Conservation (phyloP, 345 rosid species). For the Physaria fendleri region DNA sequence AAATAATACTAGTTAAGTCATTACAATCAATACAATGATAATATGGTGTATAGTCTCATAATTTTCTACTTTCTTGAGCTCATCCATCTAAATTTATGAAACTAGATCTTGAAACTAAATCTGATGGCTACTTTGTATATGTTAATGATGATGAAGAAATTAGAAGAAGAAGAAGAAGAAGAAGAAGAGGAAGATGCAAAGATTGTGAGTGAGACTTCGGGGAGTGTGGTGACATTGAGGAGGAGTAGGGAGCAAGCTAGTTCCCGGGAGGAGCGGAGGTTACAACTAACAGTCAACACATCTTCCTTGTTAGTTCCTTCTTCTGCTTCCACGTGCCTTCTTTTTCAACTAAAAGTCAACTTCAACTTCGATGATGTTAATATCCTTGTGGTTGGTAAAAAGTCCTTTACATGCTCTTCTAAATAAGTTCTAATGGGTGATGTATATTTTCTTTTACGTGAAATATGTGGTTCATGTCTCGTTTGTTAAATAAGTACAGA, state of each 20-base stretch:
- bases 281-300: not conserved
- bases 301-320: not conserved
- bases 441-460: not conserved
- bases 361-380: not conserved
- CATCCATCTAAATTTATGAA: not conserved
- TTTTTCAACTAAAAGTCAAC: not conserved
- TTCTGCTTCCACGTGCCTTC: not conserved
- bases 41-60: not conserved
- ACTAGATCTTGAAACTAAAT: not conserved
- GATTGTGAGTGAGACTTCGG: constrained; percentile 9
- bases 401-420: not conserved
- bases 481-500: not conserved
- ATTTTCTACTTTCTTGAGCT: not conserved
- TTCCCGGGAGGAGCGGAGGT: constrained; percentile 20
- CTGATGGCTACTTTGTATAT: too few species aligned
- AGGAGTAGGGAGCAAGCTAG: constrained; percentile 6
- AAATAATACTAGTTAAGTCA: not conserved
- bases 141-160: not conserved
- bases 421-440: not conserved
- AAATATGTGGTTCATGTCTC: not conserved
- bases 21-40: not conserved
- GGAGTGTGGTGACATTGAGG: constrained; percentile 1
- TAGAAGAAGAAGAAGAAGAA: too few species aligned
- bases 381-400: not conserved
- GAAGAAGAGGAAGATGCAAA: not conserved